Conservation (phyloP, 2,329 filamentous ascomycete genomes). For the Periconia sp. region DNA sequence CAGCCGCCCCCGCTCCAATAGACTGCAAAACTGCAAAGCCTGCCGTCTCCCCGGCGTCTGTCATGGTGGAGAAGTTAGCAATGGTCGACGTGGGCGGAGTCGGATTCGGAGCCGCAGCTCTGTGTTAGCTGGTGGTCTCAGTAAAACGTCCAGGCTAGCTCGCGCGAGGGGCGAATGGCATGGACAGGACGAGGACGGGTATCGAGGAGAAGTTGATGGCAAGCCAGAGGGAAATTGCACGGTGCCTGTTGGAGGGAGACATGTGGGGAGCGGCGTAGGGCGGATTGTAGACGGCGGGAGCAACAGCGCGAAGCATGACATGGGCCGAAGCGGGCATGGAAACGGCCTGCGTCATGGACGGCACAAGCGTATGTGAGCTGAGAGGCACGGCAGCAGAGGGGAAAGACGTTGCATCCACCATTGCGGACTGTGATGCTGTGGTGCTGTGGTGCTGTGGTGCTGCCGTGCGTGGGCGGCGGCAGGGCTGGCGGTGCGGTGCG, state of each 20-base stretch:
- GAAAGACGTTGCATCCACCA: no score
- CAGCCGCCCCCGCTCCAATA: slow-evolving; percentile 15
- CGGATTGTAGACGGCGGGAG: not conserved
- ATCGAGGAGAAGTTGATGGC: not conserved
- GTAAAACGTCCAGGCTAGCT: slow-evolving; percentile 3
- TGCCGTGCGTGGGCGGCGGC: no score
- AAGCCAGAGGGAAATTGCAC: not conserved
- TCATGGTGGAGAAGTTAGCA: slow-evolving; percentile 28
- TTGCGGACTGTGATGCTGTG: no score
- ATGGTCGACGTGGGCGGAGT: slow-evolving; percentile 17
- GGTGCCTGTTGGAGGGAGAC: not conserved
- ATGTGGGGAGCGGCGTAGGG: not conserved
- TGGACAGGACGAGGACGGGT: not conserved
- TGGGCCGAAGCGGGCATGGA: not conserved
- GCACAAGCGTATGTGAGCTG: not conserved
- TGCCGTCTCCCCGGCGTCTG: slow-evolving; percentile 15
- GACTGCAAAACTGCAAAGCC: no score
- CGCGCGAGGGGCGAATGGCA: slow-evolving; percentile 11
- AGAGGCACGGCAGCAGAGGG: not conserved
- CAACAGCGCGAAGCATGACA: not conserved
- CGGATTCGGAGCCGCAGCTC: slow-evolving; percentile 15
- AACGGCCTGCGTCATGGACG: not conserved
- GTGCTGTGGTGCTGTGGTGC: no score
- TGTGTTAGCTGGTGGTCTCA: slow-evolving; percentile 6
- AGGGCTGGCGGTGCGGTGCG: no score